phyloP scores from a whole-genome alignment of 176 grass and related monocot genomes.

The Musa schizocarpa region DNA sequence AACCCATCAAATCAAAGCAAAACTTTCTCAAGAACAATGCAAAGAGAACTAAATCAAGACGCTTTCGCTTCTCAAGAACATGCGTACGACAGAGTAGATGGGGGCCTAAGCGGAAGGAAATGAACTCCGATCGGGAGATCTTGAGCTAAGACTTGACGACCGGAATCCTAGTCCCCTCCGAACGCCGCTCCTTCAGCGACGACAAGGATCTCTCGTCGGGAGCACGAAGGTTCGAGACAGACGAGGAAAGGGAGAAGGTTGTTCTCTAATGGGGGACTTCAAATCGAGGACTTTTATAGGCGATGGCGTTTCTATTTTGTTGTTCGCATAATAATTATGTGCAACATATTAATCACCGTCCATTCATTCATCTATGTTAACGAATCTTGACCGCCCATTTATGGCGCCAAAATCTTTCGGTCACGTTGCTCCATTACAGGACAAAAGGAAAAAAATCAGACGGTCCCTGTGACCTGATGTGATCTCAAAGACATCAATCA shows the following conservation, averaged over 20 bases:
- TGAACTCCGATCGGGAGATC: constrained; percentile 1
- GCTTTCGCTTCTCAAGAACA: neutral
- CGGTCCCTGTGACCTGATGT: too few species aligned
- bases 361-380: neutral
- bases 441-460: too few species aligned
- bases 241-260: neutral
- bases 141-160: neutral
- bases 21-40: neutral
- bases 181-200: neutral
- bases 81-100: neutral
- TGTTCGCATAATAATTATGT: neutral
- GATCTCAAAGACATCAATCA: too few species aligned
- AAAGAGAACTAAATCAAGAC: neutral
- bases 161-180: neutral
- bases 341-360: neutral
- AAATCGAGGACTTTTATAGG: constrained; percentile 9
- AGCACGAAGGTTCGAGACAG: neutral
- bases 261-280: neutral
- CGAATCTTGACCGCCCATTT: neutral
- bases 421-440: too few species aligned
- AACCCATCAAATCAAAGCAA: neutral
- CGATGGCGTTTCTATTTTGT: neutral
- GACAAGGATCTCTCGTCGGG: neutral
- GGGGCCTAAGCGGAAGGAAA: neutral
- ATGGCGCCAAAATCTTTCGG: neutral